phyloP scores from a whole-genome alignment of 2,329 filamentous ascomycete species.

The Elsinoe ampelina region DNA sequence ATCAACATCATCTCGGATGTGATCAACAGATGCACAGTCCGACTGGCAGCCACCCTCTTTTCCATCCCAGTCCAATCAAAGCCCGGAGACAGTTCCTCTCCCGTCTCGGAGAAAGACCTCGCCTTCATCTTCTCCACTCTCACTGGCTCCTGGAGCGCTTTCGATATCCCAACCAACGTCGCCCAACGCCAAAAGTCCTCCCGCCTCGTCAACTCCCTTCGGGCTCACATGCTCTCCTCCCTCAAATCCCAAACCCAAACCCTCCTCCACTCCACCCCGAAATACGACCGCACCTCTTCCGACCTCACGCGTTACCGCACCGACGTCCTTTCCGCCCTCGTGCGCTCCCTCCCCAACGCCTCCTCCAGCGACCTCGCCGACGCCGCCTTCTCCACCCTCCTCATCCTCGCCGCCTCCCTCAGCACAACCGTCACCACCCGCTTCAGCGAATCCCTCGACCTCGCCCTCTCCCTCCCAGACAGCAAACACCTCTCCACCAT shows the following conservation, averaged over 20 bases:
- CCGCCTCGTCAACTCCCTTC: constrained; percentile 40
- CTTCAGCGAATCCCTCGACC: constrained; percentile 49
- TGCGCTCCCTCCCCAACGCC: constrained; percentile 42
- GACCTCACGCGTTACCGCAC: constrained; percentile 33
- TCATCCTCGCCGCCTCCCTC: constrained; percentile 49
- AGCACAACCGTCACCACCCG: constrained; percentile 50
- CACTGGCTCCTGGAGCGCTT: constrained; percentile 46
- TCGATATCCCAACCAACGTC: constrained; percentile 44
- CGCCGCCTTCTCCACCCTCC: constrained; percentile 46
- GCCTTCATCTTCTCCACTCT: constrained; percentile 47
- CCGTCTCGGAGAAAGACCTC: constrained; percentile 46
- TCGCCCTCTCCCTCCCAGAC: constrained; percentile 41
- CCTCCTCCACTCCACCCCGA: not conserved
- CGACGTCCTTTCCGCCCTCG: constrained; percentile 30
- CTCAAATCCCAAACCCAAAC: constrained; percentile 23
- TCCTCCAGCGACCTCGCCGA: constrained; percentile 33
- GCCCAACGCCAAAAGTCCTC: constrained; percentile 41
- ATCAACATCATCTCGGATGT: constrained; percentile 43
- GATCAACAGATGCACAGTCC: constrained; percentile 45
- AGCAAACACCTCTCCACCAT: constrained; percentile 40
- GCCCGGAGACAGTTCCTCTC: constrained; percentile 37
- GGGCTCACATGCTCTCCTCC: constrained; percentile 41
- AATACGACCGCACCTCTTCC: constrained; percentile 31
- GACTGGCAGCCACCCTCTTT: constrained; percentile 48
- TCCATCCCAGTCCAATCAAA: constrained; percentile 47